phyloP scores from a whole-genome alignment of 352 stramenopile species.

The Elongisporangium undulatum region DNA sequence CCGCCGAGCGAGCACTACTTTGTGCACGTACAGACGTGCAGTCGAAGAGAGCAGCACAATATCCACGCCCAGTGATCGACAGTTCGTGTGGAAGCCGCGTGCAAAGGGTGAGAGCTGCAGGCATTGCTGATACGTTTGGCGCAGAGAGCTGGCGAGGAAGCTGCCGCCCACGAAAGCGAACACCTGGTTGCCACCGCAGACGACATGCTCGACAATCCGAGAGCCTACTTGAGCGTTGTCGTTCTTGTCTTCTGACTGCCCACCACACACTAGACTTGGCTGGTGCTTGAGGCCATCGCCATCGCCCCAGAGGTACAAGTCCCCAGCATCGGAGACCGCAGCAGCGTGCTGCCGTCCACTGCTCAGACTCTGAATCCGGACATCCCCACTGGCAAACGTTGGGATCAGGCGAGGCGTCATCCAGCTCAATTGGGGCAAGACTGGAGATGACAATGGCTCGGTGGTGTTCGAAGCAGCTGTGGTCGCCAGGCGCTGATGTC shows the following conservation, averaged over 20 bases:
- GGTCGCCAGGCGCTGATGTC: conserved; percentile 23
- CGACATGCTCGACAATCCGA: conserved; percentile 35
- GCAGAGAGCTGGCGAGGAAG: conserved; percentile 44
- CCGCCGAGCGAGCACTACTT: conserved; percentile 51
- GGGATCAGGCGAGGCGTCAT: conserved; percentile 41
- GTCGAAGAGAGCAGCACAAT: conserved; percentile 47
- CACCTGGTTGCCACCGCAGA: conserved; percentile 42
- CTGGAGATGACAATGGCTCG: background rate
- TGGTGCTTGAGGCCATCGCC: conserved; percentile 1
- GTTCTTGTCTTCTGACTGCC: background rate
- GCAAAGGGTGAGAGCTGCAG: conserved; percentile 5
- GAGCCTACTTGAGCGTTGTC: conserved; percentile 13
- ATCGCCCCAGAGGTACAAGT: conserved; percentile 91
- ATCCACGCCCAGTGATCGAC: conserved; percentile 15
- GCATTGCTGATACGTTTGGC: conserved; percentile 20
- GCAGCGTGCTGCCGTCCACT: conserved; percentile 87
- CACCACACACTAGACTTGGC: background rate
- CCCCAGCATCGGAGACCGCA: conserved; percentile 79
- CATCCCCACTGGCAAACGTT: conserved; percentile 27
- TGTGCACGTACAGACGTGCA: conserved; percentile 36
- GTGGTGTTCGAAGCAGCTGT: background rate
- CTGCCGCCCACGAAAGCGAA: conserved; percentile 40
- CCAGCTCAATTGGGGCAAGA: conserved; percentile 27
- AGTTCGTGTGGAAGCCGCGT: background rate
- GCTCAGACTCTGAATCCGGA: conserved; percentile 50